A percentile compares a stretch with the other conserved stretches of the same genome.
These are phyloP conservation scores for Xylariomycetidae sp. DNA, from an alignment of 2,329 filamentous ascomycete genomes.

Conservation along the genomic window DNA sequence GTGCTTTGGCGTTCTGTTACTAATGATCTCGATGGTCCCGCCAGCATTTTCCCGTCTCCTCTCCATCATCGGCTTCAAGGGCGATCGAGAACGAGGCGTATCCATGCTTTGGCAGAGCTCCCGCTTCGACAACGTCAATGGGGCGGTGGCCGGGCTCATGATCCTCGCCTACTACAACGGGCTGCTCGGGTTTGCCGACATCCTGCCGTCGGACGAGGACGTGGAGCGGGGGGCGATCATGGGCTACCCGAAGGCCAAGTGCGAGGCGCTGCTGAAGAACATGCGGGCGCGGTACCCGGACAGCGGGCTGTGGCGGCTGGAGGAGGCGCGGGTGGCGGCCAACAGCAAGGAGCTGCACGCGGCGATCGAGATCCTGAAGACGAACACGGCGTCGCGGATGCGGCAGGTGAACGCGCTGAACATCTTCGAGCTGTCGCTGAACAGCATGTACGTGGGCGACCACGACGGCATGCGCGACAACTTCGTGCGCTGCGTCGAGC, in stretches of 20 bases:
- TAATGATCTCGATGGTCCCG: constrained; percentile 89
- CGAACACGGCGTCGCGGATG: constrained; percentile 63
- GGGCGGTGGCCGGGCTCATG: constrained; percentile 78
- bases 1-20: constrained; percentile 79
- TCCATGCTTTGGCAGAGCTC: constrained; percentile 87
- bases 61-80: constrained; percentile 83
- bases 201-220: constrained; percentile 60
- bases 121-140: constrained; percentile 80
- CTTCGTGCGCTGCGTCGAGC: constrained; percentile 68
- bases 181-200: constrained; percentile 80
- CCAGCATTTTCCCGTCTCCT: constrained; percentile 84
- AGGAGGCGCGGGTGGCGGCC: constrained; percentile 74
- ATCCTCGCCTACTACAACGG: constrained; percentile 85
- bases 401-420: constrained; percentile 83
- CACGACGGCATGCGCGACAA: constrained; percentile 68
- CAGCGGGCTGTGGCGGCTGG: constrained; percentile 78
- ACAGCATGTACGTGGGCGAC: constrained; percentile 71
- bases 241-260: constrained; percentile 66
- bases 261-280: constrained; percentile 58
- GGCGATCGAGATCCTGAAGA: constrained; percentile 60
- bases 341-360: constrained; percentile 59
- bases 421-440: constrained; percentile 76
- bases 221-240: constrained; percentile 50
- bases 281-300: constrained; percentile 78
- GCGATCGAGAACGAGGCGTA: constrained; percentile 77